Base-by-base conservation (phyloP, 2,329 filamentous ascomycete species). In the Penicillium brevicompactum region DNA sequence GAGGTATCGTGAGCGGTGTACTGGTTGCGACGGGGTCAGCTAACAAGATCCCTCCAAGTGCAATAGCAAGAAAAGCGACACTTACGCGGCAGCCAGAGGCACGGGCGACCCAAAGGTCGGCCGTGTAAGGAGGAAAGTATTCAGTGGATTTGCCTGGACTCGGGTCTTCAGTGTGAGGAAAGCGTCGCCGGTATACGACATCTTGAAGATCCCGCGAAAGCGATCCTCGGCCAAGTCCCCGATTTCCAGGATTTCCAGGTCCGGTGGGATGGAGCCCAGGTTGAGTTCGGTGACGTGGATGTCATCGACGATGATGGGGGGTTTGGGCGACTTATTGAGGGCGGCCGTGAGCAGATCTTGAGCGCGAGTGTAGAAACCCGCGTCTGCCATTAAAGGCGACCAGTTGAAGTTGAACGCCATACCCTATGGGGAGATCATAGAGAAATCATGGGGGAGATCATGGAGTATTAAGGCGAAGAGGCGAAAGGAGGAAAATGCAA, bases 351-450 rank as follows among this genome's bases (percentile, higher is more conserved):
- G 84, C 75, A 97, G 89, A 74, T 97, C 92, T 74, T 92, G 90
- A 49, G 94, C 93, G 67, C 92, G 89, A 73, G 89, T 86, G 78
- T 93, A 93, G 76, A 94, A 94, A 67, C 87, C 85, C 70, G 91
- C 93, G 80, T 97, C 94, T 71, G 93, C 93, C 79, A 95, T 94
- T 64, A 99, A 84, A 72, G 94, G 94, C 84, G 92, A 96, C 94
- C 94, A 99, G 91, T 97, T 97, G 90, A 99, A 99, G 83, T 97
- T 97, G 89, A 99, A 99, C 67, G 94, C 94, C 94, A 99, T 99
- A 77, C 60, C 65, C 59, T n/a, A 64, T 71, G 62, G 65, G 67
- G 63, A 62, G 60, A 40, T 49, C 32, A 42, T 43, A 44, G 55
- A n/a, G 32, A 21, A 3, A 18, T 24, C 40, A 48, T 41, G 50